These are phyloP conservation scores for Agrostemma githago DNA, from an alignment of 148 eudicot species.

Conservation along the genomic window DNA sequence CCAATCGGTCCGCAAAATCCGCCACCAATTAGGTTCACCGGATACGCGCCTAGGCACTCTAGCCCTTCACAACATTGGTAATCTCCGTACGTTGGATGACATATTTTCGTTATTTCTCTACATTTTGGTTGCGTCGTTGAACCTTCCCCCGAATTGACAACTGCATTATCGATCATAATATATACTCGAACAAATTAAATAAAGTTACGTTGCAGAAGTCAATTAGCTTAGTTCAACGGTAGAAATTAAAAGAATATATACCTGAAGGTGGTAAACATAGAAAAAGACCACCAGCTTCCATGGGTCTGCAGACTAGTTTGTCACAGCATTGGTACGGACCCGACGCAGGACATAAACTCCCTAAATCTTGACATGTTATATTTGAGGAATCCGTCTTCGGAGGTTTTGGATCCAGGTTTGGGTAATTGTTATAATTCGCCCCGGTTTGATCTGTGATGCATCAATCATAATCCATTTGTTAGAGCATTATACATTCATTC, in stretches of 20 bases:
- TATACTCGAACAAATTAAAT: no score
- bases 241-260: neutral
- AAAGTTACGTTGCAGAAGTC: no score
- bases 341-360: neutral
- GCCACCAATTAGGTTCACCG: neutral
- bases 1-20: neutral
- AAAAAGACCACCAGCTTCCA: neutral
- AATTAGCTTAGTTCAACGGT: neutral
- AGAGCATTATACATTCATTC: no score
- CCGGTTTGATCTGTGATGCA: no score
- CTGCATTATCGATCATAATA: no score
- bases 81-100: neutral
- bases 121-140: neutral
- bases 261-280: conserved; percentile 5
- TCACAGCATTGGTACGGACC: neutral
- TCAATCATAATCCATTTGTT: no score
- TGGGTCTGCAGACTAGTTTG: neutral
- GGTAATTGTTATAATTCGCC: neutral
- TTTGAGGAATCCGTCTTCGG: neutral
- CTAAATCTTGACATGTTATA: neutral
- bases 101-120: neutral
- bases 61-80: conserved; percentile 12
- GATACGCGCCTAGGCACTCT: neutral
- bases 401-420: neutral
- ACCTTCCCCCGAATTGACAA: neutral